A percentile compares a stretch with the other conserved stretches of the same genome.
Conservation (phyloP, 2,329 filamentous ascomycete genomes). For the Colletotrichum spaethianum region DNA sequence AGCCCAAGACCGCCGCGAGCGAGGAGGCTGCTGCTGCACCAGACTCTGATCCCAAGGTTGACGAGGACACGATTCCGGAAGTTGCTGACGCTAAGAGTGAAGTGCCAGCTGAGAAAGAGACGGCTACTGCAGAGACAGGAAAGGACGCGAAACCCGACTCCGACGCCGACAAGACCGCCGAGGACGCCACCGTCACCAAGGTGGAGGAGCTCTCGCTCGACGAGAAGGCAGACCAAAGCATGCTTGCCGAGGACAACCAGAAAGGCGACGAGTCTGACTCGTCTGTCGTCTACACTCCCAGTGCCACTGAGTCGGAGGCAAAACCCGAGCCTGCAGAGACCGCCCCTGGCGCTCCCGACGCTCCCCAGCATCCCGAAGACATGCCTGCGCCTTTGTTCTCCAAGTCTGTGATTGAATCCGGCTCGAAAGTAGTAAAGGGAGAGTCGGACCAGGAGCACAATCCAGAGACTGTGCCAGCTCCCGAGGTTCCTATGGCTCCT, state of each 20-base stretch:
- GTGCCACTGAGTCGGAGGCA: constrained; percentile 30
- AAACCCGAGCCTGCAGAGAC: constrained; percentile 31
- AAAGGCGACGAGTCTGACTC: constrained; percentile 48
- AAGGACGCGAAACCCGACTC: constrained; percentile 3
- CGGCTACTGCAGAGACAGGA: constrained; percentile 1
- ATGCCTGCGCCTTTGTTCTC: constrained; percentile 77
- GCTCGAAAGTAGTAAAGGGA: constrained; percentile 7
- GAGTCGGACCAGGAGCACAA: constrained; percentile 9
- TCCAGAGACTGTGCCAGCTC: constrained; percentile 46
- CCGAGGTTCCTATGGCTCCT: constrained; percentile 30
- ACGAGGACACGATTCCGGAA: constrained; percentile 29
- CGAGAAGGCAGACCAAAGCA: constrained; percentile 27
- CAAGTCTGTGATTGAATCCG: constrained; percentile 46
- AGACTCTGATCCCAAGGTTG: constrained; percentile 36
- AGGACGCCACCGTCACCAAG: constrained; percentile 28
- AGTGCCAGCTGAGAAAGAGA: constrained; percentile 10
- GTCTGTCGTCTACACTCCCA: constrained; percentile 45
- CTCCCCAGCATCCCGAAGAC: constrained; percentile 74
- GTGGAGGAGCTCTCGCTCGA: constrained; percentile 35
- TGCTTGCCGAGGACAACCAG: constrained; percentile 29
- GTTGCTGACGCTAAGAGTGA: constrained; percentile 31
- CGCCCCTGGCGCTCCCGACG: constrained; percentile 7
- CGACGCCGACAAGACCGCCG: not conserved
- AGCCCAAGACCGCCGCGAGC: constrained; percentile 46
- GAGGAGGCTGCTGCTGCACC: constrained; percentile 40